phyloP scores from a whole-genome alignment of 148 eudicot genomes.

The Persicaria tinctoria region DNA sequence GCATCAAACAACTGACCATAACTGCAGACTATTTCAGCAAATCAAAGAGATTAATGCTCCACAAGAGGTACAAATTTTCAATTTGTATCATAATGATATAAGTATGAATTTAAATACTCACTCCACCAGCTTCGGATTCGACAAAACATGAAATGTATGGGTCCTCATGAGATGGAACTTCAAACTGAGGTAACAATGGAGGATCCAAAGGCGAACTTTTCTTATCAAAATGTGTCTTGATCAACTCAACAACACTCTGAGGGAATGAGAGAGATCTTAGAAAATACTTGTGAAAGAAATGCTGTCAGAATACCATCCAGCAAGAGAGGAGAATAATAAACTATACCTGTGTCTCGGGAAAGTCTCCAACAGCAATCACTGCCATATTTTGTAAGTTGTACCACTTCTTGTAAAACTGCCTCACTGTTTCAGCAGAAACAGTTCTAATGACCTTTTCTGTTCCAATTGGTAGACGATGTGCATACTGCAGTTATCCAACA shows the following conservation, averaged over 20 bases:
- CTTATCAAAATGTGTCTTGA: conserved; percentile 55
- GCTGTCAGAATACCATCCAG: conserved; percentile 3
- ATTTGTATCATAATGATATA: background rate
- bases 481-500: conserved; percentile 51
- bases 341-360: conserved; percentile 65
- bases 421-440: conserved; percentile 61
- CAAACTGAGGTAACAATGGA: conserved; percentile 31
- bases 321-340: conserved; percentile 5
- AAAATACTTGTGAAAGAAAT: background rate
- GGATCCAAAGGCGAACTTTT: conserved; percentile 40
- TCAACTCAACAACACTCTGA: conserved; percentile 70
- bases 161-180: conserved; percentile 52
- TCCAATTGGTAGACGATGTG: conserved; percentile 88
- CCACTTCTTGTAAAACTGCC: conserved; percentile 70
- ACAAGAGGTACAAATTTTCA: background rate
- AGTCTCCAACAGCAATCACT: conserved; percentile 87
- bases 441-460: conserved; percentile 69
- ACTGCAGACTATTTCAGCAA: conserved; percentile 58
- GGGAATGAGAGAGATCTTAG: conserved; percentile 11
- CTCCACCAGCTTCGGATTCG: conserved; percentile 94
- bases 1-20: conserved; percentile 76
- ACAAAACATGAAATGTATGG: conserved; percentile 57
- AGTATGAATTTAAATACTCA: conserved; percentile 22
- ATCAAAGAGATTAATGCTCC: background rate
- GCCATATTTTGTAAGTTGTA: conserved; percentile 79